Evolutionary conservation across 2,329 filamentous ascomycete genomes (phyloP), one percentile per base, ranked within the genome.

Genomic region (Cladophialophora yegresii): DNA sequence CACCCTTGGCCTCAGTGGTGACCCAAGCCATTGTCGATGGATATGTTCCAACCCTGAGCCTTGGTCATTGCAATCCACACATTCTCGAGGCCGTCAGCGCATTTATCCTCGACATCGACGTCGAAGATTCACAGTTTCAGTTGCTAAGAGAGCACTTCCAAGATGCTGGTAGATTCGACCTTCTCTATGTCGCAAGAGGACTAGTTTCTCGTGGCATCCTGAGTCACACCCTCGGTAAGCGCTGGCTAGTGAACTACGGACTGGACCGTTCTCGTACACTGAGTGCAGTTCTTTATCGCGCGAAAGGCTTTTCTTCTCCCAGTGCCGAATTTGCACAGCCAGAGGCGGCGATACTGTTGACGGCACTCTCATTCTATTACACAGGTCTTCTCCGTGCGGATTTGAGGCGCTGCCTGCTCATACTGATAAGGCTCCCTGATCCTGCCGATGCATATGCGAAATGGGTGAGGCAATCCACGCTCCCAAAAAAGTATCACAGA

Each of bases 231-330:
- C 75, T 90, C 0, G 74, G 82, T 13, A 90, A 89, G 69, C 77
- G 87, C 1, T 91, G 85, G 84, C 75, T 83, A 2, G 87, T 91
- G 0, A 82, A 89, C 60, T 91, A 87, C 64, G 87, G 88, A 0
- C 76, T 84, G 0, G 81, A 86, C 69, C 67, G 68, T n/a, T n/a
- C 0, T 81, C 80, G 0, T 88, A 86, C 80, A 78, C 83, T 0
- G 76, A 72, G 56, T 78, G 83, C 83, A 0, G 84, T 89, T 0
- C 87, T 86, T 0, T 89, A 82, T 67, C 78, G 78, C 8, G 85
- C 85, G 0, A 89, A 89, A 61, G 86, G 86, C 56, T 80, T 69
- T 2, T 86, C 85, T 0, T 77, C 83, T 0, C 73, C 78, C 0
- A 78, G 83, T 2, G 82, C 86, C 0, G 86, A 89, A 66, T 89